These are phyloP conservation scores for Effrenium voratum DNA, from an alignment of 73 alveolate species.

Conservation along the genomic window DNA sequence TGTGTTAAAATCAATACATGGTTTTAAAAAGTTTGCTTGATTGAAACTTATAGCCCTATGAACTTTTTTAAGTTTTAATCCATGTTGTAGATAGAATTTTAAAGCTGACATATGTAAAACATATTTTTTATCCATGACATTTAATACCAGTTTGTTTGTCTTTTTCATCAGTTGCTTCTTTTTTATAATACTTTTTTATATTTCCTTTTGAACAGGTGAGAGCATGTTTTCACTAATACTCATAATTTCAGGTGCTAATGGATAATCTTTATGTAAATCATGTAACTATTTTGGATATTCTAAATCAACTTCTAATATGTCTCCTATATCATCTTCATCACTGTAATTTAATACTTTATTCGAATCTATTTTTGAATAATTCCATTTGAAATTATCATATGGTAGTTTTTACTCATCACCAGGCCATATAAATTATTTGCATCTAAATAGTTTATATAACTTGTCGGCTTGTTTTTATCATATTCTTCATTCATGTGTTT, in stretches of 20 bases:
- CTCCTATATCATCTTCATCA: neutral
- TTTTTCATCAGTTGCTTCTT: conserved; percentile 1
- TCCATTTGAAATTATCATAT: neutral
- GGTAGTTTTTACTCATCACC: neutral
- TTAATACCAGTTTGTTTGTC: neutral
- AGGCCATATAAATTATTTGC: conserved; percentile 5
- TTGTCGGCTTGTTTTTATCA: neutral
- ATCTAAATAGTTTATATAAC: neutral
- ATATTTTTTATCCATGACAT: conserved; percentile 3
- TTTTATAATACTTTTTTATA: neutral
- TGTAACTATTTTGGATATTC: conserved; percentile 31
- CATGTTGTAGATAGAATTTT: neutral
- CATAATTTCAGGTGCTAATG: conserved; percentile 8
- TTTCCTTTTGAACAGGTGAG: neutral
- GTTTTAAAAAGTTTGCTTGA: neutral
- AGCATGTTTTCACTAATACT: neutral
- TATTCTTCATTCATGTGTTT: neutral
- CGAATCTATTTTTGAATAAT: too few relatives aligned
- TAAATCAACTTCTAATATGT: conserved; percentile 12
- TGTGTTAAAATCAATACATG: conserved; percentile 20
- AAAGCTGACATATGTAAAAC: neutral
- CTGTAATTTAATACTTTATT: neutral
- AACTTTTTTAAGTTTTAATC: neutral
- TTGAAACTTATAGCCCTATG: neutral
- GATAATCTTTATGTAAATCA: neutral